Percentiles rank a stretch among this genome's conserved stretches.
Conservation (phyloP, 2,329 filamentous ascomycete species). For the Pestalotiopsis sp. region DNA sequence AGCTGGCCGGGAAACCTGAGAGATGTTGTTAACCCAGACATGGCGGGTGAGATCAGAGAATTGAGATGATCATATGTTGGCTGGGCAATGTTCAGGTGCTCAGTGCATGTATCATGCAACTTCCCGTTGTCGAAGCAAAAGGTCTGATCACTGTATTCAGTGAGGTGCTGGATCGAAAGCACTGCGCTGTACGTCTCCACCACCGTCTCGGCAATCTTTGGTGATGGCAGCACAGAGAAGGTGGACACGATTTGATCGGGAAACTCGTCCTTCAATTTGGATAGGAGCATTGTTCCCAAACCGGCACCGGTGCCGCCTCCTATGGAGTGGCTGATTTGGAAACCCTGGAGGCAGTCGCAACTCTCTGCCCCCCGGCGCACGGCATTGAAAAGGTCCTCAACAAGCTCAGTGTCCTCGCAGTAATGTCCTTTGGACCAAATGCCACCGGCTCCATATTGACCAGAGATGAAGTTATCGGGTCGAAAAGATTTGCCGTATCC, state of each 20-base stretch:
- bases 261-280: slow-evolving; percentile 99
- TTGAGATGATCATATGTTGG: slow-evolving; percentile 99
- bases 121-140: slow-evolving; percentile 99
- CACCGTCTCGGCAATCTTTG: slow-evolving; percentile 99
- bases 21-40: slow-evolving; percentile 98
- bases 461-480: slow-evolving; percentile 99
- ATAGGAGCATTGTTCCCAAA: slow-evolving; percentile 99
- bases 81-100: slow-evolving; percentile 97
- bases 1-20: slow-evolving; percentile 99
- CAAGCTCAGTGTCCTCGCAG: slow-evolving; percentile 98
- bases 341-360: slow-evolving; percentile 99
- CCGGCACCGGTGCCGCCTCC: slow-evolving; percentile 99
- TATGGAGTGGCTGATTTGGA: slow-evolving; percentile 99
- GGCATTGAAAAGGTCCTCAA: slow-evolving; percentile 97
- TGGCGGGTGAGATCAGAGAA: slow-evolving; percentile 98
- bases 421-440: slow-evolving; percentile 99
- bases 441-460: slow-evolving; percentile 99
- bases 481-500: slow-evolving; percentile 99
- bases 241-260: slow-evolving; percentile 99
- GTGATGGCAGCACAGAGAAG: slow-evolving; percentile 97
- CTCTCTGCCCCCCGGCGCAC: slow-evolving; percentile 98
- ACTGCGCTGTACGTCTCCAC: slow-evolving; percentile 99
- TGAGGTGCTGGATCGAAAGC: slow-evolving; percentile 96
- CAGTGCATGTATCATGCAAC: slow-evolving; percentile 99
- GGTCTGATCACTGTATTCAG: slow-evolving; percentile 99